phyloP scores from a whole-genome alignment of 257 asterid species.

The Capsicum baccatum region DNA sequence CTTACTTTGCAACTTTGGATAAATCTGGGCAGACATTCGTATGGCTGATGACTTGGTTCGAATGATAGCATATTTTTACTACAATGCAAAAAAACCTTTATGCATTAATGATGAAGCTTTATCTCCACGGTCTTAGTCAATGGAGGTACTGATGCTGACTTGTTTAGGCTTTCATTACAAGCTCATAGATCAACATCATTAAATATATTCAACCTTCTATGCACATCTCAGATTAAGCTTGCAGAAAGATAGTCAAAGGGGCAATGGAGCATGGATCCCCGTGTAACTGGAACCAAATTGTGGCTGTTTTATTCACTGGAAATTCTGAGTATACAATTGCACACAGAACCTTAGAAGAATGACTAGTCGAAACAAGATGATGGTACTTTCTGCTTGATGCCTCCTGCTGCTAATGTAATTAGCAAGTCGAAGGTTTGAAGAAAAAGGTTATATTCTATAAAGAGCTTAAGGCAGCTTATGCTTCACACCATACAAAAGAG shows the following conservation, averaged over 20 bases:
- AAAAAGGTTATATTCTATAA: neutral
- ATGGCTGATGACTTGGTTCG: conserved; percentile 83
- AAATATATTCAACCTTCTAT: neutral
- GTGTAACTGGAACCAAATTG: neutral
- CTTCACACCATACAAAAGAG: neutral
- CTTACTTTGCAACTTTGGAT: neutral
- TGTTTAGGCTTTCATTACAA: conserved; percentile 20
- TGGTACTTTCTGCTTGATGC: conserved; percentile 4
- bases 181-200: neutral
- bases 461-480: neutral
- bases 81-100: conserved; percentile 77
- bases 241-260: neutral
- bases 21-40: conserved; percentile 57
- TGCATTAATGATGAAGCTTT: conserved; percentile 52
- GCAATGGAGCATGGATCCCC: neutral
- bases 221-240: neutral
- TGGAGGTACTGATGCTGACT: conserved; percentile 37
- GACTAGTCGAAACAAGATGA: neutral
- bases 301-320: neutral
- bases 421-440: conserved; percentile 4
- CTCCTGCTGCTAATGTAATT: conserved; percentile 1
- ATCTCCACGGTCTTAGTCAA: conserved; percentile 39
- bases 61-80: conserved; percentile 89
- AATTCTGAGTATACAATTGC: neutral
- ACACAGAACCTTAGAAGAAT: conserved; percentile 16